Conservation (phyloP, 2,329 filamentous ascomycete species). For the Aspergillus pseudoviridinutans region DNA sequence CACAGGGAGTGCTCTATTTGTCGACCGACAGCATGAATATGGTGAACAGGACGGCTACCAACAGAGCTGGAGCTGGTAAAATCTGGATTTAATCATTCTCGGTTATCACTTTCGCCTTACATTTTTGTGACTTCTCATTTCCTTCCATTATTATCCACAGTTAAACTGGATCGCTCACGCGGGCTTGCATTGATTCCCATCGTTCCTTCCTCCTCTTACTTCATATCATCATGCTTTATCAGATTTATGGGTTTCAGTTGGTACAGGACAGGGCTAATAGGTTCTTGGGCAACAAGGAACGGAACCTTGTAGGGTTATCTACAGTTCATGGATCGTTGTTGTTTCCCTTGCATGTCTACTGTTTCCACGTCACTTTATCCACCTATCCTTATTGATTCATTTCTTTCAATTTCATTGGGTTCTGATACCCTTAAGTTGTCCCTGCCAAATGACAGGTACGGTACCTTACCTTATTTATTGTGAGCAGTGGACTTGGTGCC, state of each 20-base stretch:
- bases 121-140: background rate
- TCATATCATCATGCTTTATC: background rate
- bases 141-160: background rate
- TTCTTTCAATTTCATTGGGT: background rate
- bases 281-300: background rate
- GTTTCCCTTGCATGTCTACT: background rate
- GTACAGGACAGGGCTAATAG: background rate
- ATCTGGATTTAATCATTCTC: background rate
- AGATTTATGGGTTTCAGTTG: background rate
- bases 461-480: background rate
- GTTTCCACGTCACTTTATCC: conserved; percentile 3
- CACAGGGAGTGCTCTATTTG: background rate
- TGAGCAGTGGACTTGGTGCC: background rate
- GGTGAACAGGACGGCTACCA: background rate
- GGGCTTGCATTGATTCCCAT: conserved; percentile 9
- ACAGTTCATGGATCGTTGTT: background rate
- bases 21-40: background rate
- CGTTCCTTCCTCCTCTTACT: background rate
- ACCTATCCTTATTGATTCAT: conserved; percentile 2
- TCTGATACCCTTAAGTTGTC: too few relatives aligned
- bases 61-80: background rate
- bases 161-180: conserved; percentile 14
- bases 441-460: background rate
- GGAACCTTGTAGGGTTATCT: background rate
- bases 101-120: background rate